phyloP scores from a whole-genome alignment of 768 basidiomycete species.

The Russula compacta region DNA sequence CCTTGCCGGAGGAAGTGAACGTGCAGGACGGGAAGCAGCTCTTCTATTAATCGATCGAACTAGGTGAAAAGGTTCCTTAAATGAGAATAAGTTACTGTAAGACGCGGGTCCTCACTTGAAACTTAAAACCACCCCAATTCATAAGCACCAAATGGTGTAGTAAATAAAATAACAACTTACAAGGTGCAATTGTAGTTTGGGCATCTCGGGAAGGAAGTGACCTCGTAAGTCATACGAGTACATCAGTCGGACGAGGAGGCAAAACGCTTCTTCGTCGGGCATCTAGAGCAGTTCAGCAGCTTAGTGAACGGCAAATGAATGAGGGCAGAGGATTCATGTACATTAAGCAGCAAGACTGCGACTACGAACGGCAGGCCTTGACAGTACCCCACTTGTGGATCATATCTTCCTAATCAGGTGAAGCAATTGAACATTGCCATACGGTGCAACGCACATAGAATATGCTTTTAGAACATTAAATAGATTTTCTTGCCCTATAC shows the following conservation, averaged over 20 bases:
- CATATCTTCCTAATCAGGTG: slow-evolving; percentile 45
- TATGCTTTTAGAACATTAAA: slow-evolving; percentile 99
- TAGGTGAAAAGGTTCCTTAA: slow-evolving; percentile 27
- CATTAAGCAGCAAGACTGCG: slow-evolving; percentile 86
- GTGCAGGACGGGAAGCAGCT: slow-evolving; percentile 85
- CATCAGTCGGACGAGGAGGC: slow-evolving; percentile 90
- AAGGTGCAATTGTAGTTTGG: slow-evolving; percentile 86
- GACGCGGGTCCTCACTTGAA: slow-evolving; percentile 38
- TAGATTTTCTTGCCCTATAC: slow-evolving; percentile 92
- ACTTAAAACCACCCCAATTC: slow-evolving; percentile 29
- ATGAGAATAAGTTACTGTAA: not conserved
- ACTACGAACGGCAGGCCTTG: slow-evolving; percentile 97
- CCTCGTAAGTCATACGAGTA: slow-evolving; percentile 92
- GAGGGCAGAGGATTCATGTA: slow-evolving; percentile 29
- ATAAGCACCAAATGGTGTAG: not conserved
- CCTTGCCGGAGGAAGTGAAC: slow-evolving; percentile 91
- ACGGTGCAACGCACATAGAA: slow-evolving; percentile 52
- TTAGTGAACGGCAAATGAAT: not conserved
- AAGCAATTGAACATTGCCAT: slow-evolving; percentile 2
- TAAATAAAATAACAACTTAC: slow-evolving; percentile 34
- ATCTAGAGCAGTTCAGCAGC: slow-evolving; percentile 45
- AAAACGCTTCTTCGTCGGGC: slow-evolving; percentile 99
- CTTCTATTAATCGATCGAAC: slow-evolving; percentile 93
- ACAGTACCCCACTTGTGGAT: slow-evolving; percentile 92
- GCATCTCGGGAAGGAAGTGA: slow-evolving; percentile 99